Evolutionary conservation across 441 rosid genomes (phyloP), one percentile per base, ranked within the genome.

Genomic region (Arabidopsis lyrata): DNA sequence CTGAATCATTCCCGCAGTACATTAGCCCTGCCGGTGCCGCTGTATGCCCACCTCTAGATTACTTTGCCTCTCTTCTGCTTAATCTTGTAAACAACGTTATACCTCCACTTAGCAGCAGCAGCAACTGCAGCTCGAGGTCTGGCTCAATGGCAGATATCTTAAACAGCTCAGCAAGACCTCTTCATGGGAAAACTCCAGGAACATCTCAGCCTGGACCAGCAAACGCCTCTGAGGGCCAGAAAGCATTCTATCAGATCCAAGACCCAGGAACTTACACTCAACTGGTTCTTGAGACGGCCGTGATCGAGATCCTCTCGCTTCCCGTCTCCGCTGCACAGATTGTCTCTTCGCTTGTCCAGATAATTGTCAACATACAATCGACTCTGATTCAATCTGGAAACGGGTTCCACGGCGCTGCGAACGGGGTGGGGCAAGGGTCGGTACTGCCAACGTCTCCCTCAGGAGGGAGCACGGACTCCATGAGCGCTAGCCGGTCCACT

Each of bases 221-320:
- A 22, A 90, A 81, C 72, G 78, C 86, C 76, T 83, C 88, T n/a
- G 99, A 95, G 68, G 86, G 90, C 50, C 98, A 85, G 73, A 90
- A 85, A 75, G 92, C 96, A 54, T 95, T 95, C 80, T 92, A 95
- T 81, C 99, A 91, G 86, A 86, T 89, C 83, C 99, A 95, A 79
- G 99, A 95, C 80, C 97, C 99, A 13, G 97, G 99, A 79, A 95
- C 99, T 11, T 84, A 92, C 77, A 85, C 97, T 39, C 99, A 95
- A 69, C 83, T 95, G 78, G 93, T 92, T 81, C 95, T 95, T 34
- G 99, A 95, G 82, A 92, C 98, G 4, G 91, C 97, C 11, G 97
- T 95, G 34, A 91, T 95, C 72, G 99, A 95, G 83, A 83, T 92
- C 57, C 95, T 95, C 65, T 95, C 97, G 6, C 98, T 92, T 83